phyloP scores from a whole-genome alignment of 768 basidiomycete genomes.

The Rhodotorula sphaerocarpa region DNA sequence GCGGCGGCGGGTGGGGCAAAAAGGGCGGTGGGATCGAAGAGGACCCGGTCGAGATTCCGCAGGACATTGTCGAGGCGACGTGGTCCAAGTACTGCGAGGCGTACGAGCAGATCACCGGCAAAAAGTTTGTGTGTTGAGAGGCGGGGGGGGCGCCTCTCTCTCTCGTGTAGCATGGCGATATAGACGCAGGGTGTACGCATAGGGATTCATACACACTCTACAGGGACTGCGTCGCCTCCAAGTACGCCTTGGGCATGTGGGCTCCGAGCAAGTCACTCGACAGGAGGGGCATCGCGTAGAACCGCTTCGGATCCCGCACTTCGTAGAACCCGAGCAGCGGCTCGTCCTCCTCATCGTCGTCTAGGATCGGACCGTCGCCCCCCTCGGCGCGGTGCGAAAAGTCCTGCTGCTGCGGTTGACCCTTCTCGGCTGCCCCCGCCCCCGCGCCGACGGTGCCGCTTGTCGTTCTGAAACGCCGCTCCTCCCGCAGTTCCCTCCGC shows the following conservation, averaged over 20 bases:
- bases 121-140: slow-evolving; percentile 21
- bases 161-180: background rate
- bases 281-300: slow-evolving; percentile 14
- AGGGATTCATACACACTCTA: background rate
- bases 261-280: slow-evolving; percentile 1
- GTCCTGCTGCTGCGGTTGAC: too few relatives aligned
- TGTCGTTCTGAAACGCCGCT: background rate
- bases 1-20: slow-evolving; percentile 59
- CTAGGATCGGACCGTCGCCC: background rate
- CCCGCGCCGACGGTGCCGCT: too few relatives aligned
- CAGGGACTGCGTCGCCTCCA: slow-evolving; percentile 15
- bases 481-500: background rate
- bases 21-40: slow-evolving; percentile 48
- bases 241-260: slow-evolving; percentile 24
- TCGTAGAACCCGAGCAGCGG: slow-evolving; percentile 16
- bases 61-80: slow-evolving; percentile 68
- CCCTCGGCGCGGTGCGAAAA: too few relatives aligned
- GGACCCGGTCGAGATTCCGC: slow-evolving; percentile 69
- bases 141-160: background rate
- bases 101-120: slow-evolving; percentile 45
- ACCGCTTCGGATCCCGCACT: slow-evolving; percentile 6
- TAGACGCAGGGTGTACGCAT: background rate
- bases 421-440: too few relatives aligned
- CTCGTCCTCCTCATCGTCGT: background rate
- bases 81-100: slow-evolving; percentile 71